Conservation (phyloP, 208 protist species). For the Lotmaria passim region DNA sequence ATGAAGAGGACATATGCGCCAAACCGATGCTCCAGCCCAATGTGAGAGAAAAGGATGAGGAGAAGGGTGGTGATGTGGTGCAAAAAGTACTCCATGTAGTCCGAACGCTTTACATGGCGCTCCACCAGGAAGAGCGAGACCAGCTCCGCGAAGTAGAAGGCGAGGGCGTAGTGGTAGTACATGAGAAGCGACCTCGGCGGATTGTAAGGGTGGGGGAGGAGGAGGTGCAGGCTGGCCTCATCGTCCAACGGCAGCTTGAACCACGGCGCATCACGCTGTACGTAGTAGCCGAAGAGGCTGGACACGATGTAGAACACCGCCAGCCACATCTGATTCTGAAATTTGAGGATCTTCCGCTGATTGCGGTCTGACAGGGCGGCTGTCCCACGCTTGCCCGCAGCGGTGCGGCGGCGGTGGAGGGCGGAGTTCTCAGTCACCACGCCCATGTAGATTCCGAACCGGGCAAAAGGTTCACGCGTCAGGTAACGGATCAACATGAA, state of each 20-base stretch:
- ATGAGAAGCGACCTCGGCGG: slow-evolving; percentile 39
- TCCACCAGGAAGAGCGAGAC: slow-evolving; percentile 63
- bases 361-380: slow-evolving; percentile 35
- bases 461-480: slow-evolving; percentile 40
- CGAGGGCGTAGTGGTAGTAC: slow-evolving; percentile 77
- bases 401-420: slow-evolving; percentile 26
- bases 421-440: slow-evolving; percentile 52
- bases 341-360: slow-evolving; percentile 60
- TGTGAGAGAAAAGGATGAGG: slow-evolving; percentile 64
- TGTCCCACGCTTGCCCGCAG: slow-evolving; percentile 32
- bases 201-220: slow-evolving; percentile 66
- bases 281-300: slow-evolving; percentile 55
- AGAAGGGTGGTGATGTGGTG: slow-evolving; percentile 70
- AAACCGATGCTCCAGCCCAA: slow-evolving; percentile 67
- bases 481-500: slow-evolving; percentile 63
- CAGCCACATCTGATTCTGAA: slow-evolving; percentile 82
- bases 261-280: slow-evolving; percentile 64
- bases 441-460: slow-evolving; percentile 62
- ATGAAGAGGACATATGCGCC: slow-evolving; percentile 78
- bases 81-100: slow-evolving; percentile 70
- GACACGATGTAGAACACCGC: slow-evolving; percentile 61
- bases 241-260: slow-evolving; percentile 55
- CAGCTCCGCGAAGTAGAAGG: slow-evolving; percentile 72
- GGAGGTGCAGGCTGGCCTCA: slow-evolving; percentile 35
- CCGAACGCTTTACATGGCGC: slow-evolving; percentile 53